Percentiles rank a stretch among this genome's conserved stretches.
Evolutionary conservation across 495 filamentous ascomycete species (phyloP).

Genomic region (Cairneyella variabilis): DNA sequence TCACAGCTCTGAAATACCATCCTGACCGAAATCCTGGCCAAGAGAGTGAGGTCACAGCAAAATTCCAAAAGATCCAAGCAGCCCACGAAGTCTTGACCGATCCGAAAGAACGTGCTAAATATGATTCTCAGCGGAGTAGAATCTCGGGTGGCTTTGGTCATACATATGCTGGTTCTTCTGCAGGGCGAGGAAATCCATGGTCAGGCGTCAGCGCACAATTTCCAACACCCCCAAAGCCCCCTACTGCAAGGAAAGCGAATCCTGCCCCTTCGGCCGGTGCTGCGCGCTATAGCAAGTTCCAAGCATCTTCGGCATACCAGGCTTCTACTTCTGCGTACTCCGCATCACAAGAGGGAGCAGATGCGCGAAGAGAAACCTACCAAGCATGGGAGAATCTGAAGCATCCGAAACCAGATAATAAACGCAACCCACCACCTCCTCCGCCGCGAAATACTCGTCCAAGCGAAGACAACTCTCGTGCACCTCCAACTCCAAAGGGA

Average conservation of each 20-base stretch:
- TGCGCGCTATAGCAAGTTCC: conserved; percentile 50
- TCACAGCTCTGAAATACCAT: conserved; percentile 74
- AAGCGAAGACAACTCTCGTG: background rate
- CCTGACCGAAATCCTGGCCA: conserved; percentile 85
- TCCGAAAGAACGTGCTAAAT: conserved; percentile 60
- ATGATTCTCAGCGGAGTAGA: conserved; percentile 62
- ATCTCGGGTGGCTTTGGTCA: conserved; percentile 12
- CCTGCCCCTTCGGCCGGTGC: conserved; percentile 49
- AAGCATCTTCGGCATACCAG: conserved; percentile 28
- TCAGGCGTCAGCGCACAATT: conserved; percentile 40
- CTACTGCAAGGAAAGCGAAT: conserved; percentile 30
- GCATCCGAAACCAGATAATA: conserved; percentile 25
- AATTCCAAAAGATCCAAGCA: conserved; percentile 80
- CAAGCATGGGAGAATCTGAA: conserved; percentile 72
- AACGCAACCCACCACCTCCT: conserved; percentile 16
- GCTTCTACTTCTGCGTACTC: no score
- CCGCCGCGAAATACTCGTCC: conserved; percentile 22
- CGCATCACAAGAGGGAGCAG: conserved; percentile 46
- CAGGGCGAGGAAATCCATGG: conserved; percentile 50
- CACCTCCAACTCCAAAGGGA: conserved; percentile 22
- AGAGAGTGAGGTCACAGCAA: conserved; percentile 71
- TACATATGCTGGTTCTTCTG: conserved; percentile 32
- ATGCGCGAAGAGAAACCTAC: conserved; percentile 54
- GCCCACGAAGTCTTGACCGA: conserved; percentile 83
- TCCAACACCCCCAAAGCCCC: conserved; percentile 43